Evolutionary conservation across 2,329 filamentous ascomycete genomes (phyloP).

Genomic region (Botrytis galanthina): DNA sequence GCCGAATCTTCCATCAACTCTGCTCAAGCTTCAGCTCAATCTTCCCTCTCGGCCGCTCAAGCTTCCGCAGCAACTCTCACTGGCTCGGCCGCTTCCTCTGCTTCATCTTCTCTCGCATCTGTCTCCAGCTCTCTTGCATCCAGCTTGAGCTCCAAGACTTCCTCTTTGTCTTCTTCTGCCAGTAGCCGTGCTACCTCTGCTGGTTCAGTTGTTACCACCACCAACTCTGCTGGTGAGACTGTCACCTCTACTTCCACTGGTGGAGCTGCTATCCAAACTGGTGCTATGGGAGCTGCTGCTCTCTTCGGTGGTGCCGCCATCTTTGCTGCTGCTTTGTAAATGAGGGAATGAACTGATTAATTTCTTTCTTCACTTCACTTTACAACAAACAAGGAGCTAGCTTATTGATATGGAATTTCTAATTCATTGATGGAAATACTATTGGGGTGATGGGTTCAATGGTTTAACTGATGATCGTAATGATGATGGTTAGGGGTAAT

Average conservation of each 20-base stretch:
- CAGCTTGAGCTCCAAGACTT: conserved; percentile 17
- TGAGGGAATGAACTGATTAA: not conserved
- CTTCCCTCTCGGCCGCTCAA: not conserved
- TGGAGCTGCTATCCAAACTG: conserved; percentile 32
- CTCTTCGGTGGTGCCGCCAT: conserved; percentile 35
- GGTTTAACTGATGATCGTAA: conserved; percentile 6
- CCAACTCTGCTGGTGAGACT: conserved; percentile 7
- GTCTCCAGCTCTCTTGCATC: conserved; percentile 18
- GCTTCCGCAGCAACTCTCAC: conserved; percentile 12
- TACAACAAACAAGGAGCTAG: not conserved
- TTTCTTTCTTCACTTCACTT: not conserved
- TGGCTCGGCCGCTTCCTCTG: conserved; percentile 17
- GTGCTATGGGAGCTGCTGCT: conserved; percentile 34
- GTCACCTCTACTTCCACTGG: conserved; percentile 18
- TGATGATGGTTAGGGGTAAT: conserved; percentile 9
- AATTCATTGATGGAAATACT: not conserved
- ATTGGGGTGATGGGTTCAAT: not conserved
- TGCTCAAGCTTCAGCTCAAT: not conserved
- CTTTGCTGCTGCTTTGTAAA: conserved; percentile 33
- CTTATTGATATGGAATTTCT: not conserved
- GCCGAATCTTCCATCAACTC: conserved; percentile 1
- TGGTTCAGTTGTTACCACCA: conserved; percentile 2
- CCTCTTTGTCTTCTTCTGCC: conserved; percentile 20
- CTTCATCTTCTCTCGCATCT: conserved; percentile 21
- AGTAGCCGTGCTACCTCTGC: conserved; percentile 3